Evolutionary conservation across 2,329 filamentous ascomycete genomes (phyloP).

Genomic region (Colletotrichum ledebouriae): DNA sequence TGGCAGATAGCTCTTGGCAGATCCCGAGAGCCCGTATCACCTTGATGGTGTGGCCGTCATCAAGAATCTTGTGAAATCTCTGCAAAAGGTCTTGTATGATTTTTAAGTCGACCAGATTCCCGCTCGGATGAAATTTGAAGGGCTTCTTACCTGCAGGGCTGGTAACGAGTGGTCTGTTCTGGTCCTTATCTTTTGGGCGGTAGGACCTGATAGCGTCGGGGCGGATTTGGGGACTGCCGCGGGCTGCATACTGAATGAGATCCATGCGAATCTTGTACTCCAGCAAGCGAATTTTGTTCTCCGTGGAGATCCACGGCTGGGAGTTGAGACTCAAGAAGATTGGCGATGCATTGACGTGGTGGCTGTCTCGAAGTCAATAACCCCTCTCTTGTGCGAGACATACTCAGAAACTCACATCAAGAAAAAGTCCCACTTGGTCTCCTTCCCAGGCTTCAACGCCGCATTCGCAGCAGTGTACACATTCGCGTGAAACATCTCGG

Average conservation of each 20-base stretch:
- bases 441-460: constrained; percentile 73
- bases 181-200: constrained; percentile 58
- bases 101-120: neutral
- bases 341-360: constrained; percentile 78
- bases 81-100: constrained; percentile 56
- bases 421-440: constrained; percentile 86
- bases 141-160: constrained; percentile 57
- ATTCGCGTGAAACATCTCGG: constrained; percentile 77
- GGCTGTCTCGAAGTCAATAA: constrained; percentile 63
- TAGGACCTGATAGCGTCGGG: constrained; percentile 73
- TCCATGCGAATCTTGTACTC: constrained; percentile 87
- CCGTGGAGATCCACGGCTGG: constrained; percentile 70
- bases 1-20: constrained; percentile 66
- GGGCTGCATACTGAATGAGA: constrained; percentile 79
- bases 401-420: constrained; percentile 60
- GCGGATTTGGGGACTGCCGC: constrained; percentile 72
- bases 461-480: constrained; percentile 65
- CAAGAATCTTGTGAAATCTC: constrained; percentile 62
- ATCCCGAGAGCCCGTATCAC: constrained; percentile 77
- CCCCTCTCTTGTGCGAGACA: neutral
- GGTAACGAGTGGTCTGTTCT: constrained; percentile 56
- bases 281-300: constrained; percentile 76
- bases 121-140: no score
- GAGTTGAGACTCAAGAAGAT: constrained; percentile 79
- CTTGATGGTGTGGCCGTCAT: constrained; percentile 89